Conservation (phyloP, 2,329 filamentous ascomycete species). For the Fusarium oligoseptatum region DNA sequence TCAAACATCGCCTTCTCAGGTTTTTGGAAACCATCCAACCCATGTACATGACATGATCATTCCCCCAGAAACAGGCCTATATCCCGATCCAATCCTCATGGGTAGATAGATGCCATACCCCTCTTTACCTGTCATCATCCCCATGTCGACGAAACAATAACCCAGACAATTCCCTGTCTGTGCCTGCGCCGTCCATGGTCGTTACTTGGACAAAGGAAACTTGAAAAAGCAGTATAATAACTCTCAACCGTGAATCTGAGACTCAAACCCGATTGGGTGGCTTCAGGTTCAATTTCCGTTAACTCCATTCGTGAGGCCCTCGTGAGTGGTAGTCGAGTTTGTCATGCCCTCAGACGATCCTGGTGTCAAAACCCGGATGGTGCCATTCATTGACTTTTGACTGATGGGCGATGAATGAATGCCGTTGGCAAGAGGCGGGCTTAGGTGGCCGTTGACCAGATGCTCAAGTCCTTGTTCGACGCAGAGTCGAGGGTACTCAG, state of each 20-base stretch:
- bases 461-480: slow-evolving; percentile 69
- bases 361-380: slow-evolving; percentile 37
- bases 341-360: slow-evolving; percentile 34
- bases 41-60: slow-evolving; percentile 19
- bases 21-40: slow-evolving; percentile 41
- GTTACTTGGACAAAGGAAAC: slow-evolving; percentile 47
- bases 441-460: slow-evolving; percentile 62
- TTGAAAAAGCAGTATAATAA: slow-evolving; percentile 41
- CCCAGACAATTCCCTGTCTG: slow-evolving; percentile 35
- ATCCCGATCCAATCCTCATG: slow-evolving; percentile 40
- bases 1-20: slow-evolving; percentile 18
- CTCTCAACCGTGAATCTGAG: slow-evolving; percentile 17
- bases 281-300: slow-evolving; percentile 43
- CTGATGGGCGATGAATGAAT: slow-evolving; percentile 62
- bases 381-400: slow-evolving; percentile 53
- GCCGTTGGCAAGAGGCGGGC: slow-evolving; percentile 61
- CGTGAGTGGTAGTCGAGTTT: slow-evolving; percentile 33
- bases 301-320: slow-evolving; percentile 48
- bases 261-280: slow-evolving; percentile 16
- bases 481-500: slow-evolving; percentile 68
- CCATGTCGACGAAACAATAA: slow-evolving; percentile 39
- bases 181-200: slow-evolving; percentile 46
- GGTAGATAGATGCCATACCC: slow-evolving; percentile 13
- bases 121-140: slow-evolving; percentile 19
- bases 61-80: slow-evolving; percentile 27